These are phyloP conservation scores for Suillus fuscotomentosus DNA, from an alignment of 768 basidiomycete species.

Conservation along the genomic window DNA sequence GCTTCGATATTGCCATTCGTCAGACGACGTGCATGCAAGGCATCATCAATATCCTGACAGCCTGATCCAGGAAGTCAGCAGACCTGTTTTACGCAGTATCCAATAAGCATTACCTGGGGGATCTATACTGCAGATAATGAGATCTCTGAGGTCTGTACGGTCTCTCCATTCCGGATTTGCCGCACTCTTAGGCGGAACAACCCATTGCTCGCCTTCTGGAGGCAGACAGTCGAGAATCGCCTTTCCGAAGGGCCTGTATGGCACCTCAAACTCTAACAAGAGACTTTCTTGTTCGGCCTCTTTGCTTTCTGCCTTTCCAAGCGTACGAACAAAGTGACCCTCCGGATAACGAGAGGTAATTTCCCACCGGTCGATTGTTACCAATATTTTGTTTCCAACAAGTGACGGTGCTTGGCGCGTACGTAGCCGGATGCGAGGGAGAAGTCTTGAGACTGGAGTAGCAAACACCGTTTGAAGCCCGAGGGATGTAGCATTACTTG, in stretches of 20 bases:
- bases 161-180: slow-evolving; percentile 66
- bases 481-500: slow-evolving; percentile 72
- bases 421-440: slow-evolving; percentile 91
- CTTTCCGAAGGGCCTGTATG: slow-evolving; percentile 95
- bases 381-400: slow-evolving; percentile 91
- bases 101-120: slow-evolving; percentile 65
- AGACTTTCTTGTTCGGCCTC: slow-evolving; percentile 96
- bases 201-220: slow-evolving; percentile 85
- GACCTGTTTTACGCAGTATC: neutral
- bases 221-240: slow-evolving; percentile 93
- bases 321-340: slow-evolving; percentile 91
- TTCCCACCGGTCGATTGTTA: slow-evolving; percentile 94
- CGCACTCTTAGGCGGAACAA: slow-evolving; percentile 75
- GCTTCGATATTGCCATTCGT: slow-evolving; percentile 96
- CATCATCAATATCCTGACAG: slow-evolving; percentile 98
- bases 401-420: slow-evolving; percentile 92
- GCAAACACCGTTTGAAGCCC: slow-evolving; percentile 92
- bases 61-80: slow-evolving; percentile 41
- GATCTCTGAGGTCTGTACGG: slow-evolving; percentile 80
- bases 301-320: slow-evolving; percentile 90
- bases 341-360: slow-evolving; percentile 87
- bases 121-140: slow-evolving; percentile 95
- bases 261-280: slow-evolving; percentile 92
- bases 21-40: slow-evolving; percentile 82
- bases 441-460: slow-evolving; percentile 84